A percentile compares a stretch with the other conserved stretches of the same genome.
phyloP scores from a whole-genome alignment of 176 grass and related monocot genomes.

The Carex scoparia region DNA sequence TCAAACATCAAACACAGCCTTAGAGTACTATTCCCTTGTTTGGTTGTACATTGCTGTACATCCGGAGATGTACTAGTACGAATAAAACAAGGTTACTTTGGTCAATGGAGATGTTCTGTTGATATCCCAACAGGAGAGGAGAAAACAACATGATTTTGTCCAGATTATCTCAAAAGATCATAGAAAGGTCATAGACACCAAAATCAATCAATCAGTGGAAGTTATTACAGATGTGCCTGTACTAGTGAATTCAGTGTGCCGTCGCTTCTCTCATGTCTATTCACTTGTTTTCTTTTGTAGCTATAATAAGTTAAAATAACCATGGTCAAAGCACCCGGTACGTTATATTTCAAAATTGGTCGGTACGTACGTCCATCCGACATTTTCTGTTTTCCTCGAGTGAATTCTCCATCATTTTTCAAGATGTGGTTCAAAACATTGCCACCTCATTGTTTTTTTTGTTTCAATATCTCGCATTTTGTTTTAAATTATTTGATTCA shows the following conservation, averaged over 20 bases:
- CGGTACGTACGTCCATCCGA: neutral
- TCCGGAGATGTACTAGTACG: too few relatives aligned
- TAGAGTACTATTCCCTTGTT: too few relatives aligned
- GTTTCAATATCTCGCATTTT: too few relatives aligned
- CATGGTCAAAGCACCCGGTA: slow-evolving; percentile 9
- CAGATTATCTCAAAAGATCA: neutral
- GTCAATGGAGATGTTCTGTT: neutral
- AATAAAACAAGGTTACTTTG: too few relatives aligned
- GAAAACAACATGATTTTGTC: neutral
- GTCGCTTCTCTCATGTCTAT: neutral
- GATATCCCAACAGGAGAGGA: neutral
- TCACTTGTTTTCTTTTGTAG: neutral
- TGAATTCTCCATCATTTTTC: neutral
- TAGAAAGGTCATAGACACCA: neutral
- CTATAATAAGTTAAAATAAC: slow-evolving; percentile 16
- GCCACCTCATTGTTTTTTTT: neutral
- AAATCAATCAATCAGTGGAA: neutral
- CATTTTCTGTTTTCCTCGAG: neutral
- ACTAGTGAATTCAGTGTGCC: slow-evolving; percentile 2
- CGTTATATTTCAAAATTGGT: neutral
- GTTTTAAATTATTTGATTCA: too few relatives aligned
- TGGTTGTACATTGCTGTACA: too few relatives aligned
- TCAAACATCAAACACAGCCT: too few relatives aligned
- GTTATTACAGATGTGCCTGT: neutral
- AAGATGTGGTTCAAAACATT: neutral